Evolutionary conservation across 306 rosid species (phyloP), one percentile per base, ranked within the genome.

Genomic region (Cucurbita ficifolia): DNA sequence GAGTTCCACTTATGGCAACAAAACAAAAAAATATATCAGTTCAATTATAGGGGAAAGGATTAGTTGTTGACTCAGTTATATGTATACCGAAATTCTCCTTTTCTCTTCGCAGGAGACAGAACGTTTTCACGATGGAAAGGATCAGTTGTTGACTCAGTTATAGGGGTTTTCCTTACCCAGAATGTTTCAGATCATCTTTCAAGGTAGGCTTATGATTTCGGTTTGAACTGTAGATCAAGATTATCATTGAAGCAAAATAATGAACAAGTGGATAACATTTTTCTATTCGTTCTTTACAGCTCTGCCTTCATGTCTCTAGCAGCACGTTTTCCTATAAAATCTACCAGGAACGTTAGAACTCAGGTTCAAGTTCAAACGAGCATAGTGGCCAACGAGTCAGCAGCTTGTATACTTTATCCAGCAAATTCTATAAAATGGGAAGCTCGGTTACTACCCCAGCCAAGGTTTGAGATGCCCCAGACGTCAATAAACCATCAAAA

Each of bases 131-230:
- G 71, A 74, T 91, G 99, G 99, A 94, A 94, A 88, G 99, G 99
- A 74, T 91, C 97, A 46, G 99, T 89, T 46, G 96, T 94, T 74
- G 99, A 94, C 79, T 94, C 99, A 3, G 96, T 94, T 58, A 83
- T 94, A 36, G 97, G 97, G 39, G 97, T 94, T 80, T 94, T 87
- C 79, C 97, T 91, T 70, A 94, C 99, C 72, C 96, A 94, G 72
- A 94, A 94, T 85, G 99, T 94, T 78, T 87, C 98, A 33, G 99
- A 94, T 77, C 97, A 94, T 82, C 91, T 94, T 69, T 94, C 99
- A 50, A 94, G 97, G 99, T 90, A 84, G 69, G 64, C 74, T 75
- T 74, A 59, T 49, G 7, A 75, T 43, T 74, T 42, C 70, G 40
- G 45, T 19, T 18, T n/a, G 9, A 63, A 76, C 63, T 63, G n/a